Percentiles rank a stretch among this genome's conserved stretches.
Evolutionary conservation across 75 land plant genomes (phyloP).

Genomic region (Cunninghamia lanceolata): DNA sequence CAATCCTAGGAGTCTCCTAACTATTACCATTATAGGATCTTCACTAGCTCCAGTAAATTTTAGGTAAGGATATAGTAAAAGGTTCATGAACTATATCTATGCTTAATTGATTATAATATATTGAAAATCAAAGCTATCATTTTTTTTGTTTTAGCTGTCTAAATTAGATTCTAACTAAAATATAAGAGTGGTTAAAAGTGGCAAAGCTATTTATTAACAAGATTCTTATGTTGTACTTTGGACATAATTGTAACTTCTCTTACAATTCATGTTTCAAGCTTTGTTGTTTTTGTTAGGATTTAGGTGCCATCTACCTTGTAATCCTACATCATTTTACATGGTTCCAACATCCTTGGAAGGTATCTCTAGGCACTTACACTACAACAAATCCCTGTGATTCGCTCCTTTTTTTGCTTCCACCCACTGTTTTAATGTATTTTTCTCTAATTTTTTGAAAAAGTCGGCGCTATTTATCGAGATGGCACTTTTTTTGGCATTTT

Average conservation of each 20-base stretch:
- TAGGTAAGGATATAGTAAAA: neutral
- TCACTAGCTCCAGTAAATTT: slow-evolving; percentile 28
- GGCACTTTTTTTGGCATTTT: no score
- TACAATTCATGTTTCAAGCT: slow-evolving; percentile 50
- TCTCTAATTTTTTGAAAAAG: no score
- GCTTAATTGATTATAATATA: neutral
- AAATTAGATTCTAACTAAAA: neutral
- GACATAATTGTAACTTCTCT: slow-evolving; percentile 71
- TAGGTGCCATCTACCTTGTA: no score
- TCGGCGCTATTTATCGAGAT: no score
- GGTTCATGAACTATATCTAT: neutral
- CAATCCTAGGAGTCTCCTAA: slow-evolving; percentile 13
- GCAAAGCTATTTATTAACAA: slow-evolving; percentile 42
- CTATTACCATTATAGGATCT: slow-evolving; percentile 20
- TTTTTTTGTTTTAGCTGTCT: neutral
- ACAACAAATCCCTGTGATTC: no score
- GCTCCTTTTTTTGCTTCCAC: no score
- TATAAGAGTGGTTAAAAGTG: neutral
- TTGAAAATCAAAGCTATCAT: neutral
- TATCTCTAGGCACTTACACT: no score
- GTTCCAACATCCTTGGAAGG: no score
- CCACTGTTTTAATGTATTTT: no score
- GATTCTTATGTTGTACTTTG: slow-evolving; percentile 66
- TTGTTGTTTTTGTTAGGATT: slow-evolving; percentile 50
- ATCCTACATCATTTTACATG: no score